phyloP scores from a whole-genome alignment of 495 filamentous ascomycete genomes.

The Penicillium subrubescens region DNA sequence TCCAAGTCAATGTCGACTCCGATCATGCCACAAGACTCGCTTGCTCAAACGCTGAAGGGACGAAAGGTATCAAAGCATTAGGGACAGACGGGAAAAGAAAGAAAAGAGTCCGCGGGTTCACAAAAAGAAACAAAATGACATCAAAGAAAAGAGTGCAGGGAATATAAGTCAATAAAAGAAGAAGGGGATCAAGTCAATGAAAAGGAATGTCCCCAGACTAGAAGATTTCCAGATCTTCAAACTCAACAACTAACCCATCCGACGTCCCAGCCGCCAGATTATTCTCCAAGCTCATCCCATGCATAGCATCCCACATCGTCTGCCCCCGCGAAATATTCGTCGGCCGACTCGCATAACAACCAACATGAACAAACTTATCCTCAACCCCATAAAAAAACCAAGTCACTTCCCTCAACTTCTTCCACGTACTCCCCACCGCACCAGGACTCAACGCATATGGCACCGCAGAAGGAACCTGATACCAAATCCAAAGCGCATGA shows the following conservation, averaged over 20 bases:
- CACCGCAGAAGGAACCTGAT: constrained; percentile 45
- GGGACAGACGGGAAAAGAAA: constrained; percentile 9
- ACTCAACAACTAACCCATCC: constrained; percentile 55
- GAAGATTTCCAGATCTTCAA: constrained; percentile 60
- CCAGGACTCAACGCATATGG: constrained; percentile 41
- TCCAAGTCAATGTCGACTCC: constrained; percentile 16
- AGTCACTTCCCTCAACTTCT: constrained; percentile 60
- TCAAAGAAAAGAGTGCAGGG: background rate
- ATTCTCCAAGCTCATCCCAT: constrained; percentile 36
- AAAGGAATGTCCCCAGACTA: constrained; percentile 23
- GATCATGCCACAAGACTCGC: constrained; percentile 29
- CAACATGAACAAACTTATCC: constrained; percentile 59
- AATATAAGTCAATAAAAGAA: constrained; percentile 8
- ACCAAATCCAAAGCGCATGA: constrained; percentile 60
- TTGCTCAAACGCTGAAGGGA: constrained; percentile 27
- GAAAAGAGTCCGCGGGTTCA: background rate
- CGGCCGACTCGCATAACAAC: constrained; percentile 59
- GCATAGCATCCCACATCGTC: constrained; percentile 49
- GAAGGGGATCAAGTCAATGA: background rate
- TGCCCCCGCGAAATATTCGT: constrained; percentile 36
- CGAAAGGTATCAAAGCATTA: constrained; percentile 24
- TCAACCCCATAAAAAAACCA: constrained; percentile 65
- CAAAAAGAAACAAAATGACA: background rate
- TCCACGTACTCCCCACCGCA: constrained; percentile 51
- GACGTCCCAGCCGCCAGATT: constrained; percentile 28